A percentile compares a stretch with the other conserved stretches of the same genome.
Evolutionary conservation across 352 stramenopile genomes (phyloP).

Genomic region (Globisporangium okanoganense): DNA sequence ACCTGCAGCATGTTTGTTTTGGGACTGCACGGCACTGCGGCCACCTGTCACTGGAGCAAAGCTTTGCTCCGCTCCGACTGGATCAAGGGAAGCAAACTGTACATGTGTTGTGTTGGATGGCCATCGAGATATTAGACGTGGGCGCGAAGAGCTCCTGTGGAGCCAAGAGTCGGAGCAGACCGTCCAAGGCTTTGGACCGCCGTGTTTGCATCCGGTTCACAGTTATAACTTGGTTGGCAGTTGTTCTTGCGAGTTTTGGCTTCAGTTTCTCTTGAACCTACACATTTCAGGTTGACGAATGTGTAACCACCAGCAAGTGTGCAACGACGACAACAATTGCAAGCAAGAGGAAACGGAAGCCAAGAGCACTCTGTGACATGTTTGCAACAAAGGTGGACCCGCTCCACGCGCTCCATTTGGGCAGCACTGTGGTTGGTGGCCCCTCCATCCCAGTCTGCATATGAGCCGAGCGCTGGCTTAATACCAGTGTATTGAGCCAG

Average conservation of each 20-base stretch:
- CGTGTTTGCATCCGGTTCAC: background rate
- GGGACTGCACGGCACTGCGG: background rate
- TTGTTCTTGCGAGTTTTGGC: background rate
- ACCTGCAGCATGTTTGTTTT: too few relatives aligned
- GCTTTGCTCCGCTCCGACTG: background rate
- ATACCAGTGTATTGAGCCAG: slow-evolving; percentile 1
- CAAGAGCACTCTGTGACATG: background rate
- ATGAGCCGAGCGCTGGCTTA: too few relatives aligned
- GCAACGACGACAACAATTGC: background rate
- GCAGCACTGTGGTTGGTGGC: background rate
- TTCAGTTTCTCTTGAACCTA: background rate
- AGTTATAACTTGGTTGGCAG: background rate
- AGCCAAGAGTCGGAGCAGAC: background rate
- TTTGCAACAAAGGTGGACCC: background rate
- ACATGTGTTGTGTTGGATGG: background rate
- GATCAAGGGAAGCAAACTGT: background rate
- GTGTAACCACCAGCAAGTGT: background rate
- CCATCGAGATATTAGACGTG: background rate
- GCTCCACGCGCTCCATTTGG: background rate
- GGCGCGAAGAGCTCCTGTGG: background rate
- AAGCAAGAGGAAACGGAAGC: background rate
- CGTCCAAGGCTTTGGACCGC: background rate
- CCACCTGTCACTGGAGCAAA: background rate
- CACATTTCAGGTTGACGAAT: background rate
- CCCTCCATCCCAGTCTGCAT: background rate